A percentile compares a stretch with the other conserved stretches of the same genome.
phyloP scores from a whole-genome alignment of 352 stramenopile genomes.

The Globisporangium camurandrum region DNA sequence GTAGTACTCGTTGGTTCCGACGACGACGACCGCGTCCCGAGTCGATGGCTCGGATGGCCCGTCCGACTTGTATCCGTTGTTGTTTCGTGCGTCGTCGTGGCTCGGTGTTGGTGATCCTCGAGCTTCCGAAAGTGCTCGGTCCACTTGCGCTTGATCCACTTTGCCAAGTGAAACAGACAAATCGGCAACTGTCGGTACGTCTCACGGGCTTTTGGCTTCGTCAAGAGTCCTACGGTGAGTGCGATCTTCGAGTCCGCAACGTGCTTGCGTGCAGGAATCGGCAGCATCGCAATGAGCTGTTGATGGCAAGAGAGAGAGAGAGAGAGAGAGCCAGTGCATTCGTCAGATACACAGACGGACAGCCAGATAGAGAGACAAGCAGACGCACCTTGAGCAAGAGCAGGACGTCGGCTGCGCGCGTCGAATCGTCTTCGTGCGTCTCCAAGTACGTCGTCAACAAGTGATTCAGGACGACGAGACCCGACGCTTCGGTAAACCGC shows the following conservation, averaged over 20 bases:
- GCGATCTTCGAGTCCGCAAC: conserved; percentile 56
- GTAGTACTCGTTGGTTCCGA: conserved; percentile 11
- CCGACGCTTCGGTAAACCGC: conserved; percentile 50
- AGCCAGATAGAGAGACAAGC: background rate
- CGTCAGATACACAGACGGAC: background rate
- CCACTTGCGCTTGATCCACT: conserved; percentile 72
- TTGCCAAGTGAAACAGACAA: conserved; percentile 38
- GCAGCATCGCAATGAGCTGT: conserved; percentile 72
- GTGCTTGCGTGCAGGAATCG: conserved; percentile 37
- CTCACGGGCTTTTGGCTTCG: conserved; percentile 31
- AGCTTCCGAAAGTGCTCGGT: conserved; percentile 33
- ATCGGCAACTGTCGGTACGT: conserved; percentile 26
- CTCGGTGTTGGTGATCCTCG: conserved; percentile 6
- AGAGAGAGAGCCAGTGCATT: background rate
- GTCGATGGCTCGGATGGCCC: conserved; percentile 13
- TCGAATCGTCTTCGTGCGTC: conserved; percentile 16
- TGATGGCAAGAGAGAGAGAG: conserved; percentile 1
- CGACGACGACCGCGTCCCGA: conserved; percentile 5
- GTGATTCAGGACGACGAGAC: conserved; percentile 50
- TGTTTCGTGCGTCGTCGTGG: background rate
- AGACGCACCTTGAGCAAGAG: conserved; percentile 8
- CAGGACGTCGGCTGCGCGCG: conserved; percentile 9
- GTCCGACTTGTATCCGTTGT: background rate
- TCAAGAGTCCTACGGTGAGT: conserved; percentile 46
- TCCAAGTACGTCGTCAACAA: conserved; percentile 30